Conservation (phyloP, 2,329 filamentous ascomycete genomes). For the Cladosporium sp. region DNA sequence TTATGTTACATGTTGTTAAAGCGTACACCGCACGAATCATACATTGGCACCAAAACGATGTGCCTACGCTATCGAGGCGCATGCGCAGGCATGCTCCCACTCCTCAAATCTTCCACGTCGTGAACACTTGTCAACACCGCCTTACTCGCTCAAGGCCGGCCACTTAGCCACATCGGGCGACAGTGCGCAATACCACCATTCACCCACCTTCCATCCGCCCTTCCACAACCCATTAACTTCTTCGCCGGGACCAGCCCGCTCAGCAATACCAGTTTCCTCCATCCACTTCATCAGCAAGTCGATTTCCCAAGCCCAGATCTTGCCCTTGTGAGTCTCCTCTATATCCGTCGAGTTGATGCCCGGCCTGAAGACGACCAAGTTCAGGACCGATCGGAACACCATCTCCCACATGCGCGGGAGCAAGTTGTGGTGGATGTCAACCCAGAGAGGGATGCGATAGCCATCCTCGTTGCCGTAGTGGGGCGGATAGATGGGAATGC, state of each 20-base stretch:
- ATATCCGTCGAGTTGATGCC: constrained; percentile 53
- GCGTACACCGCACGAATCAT: too few species aligned
- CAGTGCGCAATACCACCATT: constrained; percentile 63
- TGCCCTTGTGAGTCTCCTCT: constrained; percentile 52
- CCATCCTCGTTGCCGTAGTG: constrained; percentile 17
- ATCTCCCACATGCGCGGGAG: constrained; percentile 61
- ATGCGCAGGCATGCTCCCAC: too few species aligned
- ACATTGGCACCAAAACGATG: too few species aligned
- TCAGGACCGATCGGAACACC: constrained; percentile 58
- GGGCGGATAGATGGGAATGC: constrained; percentile 19
- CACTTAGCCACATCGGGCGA: neutral
- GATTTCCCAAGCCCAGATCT: constrained; percentile 61
- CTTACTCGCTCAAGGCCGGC: neutral
- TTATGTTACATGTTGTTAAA: too few species aligned
- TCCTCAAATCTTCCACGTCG: too few species aligned
- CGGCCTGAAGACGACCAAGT: constrained; percentile 60
- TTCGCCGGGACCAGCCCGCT: constrained; percentile 37
- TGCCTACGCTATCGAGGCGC: too few species aligned
- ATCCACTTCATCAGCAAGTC: constrained; percentile 58
- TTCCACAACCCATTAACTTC: constrained; percentile 30
- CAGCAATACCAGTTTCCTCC: constrained; percentile 49
- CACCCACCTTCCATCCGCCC: constrained; percentile 44
- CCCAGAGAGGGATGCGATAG: constrained; percentile 63
- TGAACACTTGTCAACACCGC: too few species aligned
- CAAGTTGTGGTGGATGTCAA: constrained; percentile 60